A percentile compares a stretch with the other conserved stretches of the same genome.
These are phyloP conservation scores for Euphrasia confusa DNA, from an alignment of 257 asterid species.

Conservation along the genomic window DNA sequence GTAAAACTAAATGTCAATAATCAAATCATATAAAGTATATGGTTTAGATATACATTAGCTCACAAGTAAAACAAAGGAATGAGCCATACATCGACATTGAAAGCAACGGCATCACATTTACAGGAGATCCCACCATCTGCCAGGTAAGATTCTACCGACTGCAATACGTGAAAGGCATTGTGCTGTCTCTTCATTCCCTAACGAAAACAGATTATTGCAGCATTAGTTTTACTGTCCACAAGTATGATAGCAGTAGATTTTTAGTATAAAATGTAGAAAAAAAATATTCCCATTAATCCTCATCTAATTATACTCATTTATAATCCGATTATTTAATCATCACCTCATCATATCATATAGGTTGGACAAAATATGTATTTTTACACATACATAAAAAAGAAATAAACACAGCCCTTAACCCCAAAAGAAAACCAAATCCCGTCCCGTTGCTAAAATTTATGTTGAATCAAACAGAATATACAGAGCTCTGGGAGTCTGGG, in stretches of 20 bases:
- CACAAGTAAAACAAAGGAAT: slow-evolving; percentile 14
- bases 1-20: slow-evolving; percentile 17
- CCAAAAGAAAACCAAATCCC: too few species aligned
- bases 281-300: too few species aligned
- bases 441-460: too few species aligned
- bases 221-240: slow-evolving; percentile 16
- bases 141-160: slow-evolving; percentile 64
- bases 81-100: slow-evolving; percentile 52
- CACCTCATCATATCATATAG: too few species aligned
- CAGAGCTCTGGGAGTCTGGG: not conserved
- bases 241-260: not conserved
- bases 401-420: too few species aligned
- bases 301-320: too few species aligned
- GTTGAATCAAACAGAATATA: not conserved
- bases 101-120: slow-evolving; percentile 50
- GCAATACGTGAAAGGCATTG: slow-evolving; percentile 65
- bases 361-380: too few species aligned
- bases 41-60: slow-evolving; percentile 4
- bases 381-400: too few species aligned
- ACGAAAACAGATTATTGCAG: slow-evolving; percentile 17
- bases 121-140: slow-evolving; percentile 53
- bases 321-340: too few species aligned
- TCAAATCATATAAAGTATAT: slow-evolving; percentile 8
- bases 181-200: slow-evolving; percentile 77
- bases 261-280: slow-evolving; percentile 5